phyloP scores from a whole-genome alignment of 129 eudicot genomes.

The Saussurea involucrata region DNA sequence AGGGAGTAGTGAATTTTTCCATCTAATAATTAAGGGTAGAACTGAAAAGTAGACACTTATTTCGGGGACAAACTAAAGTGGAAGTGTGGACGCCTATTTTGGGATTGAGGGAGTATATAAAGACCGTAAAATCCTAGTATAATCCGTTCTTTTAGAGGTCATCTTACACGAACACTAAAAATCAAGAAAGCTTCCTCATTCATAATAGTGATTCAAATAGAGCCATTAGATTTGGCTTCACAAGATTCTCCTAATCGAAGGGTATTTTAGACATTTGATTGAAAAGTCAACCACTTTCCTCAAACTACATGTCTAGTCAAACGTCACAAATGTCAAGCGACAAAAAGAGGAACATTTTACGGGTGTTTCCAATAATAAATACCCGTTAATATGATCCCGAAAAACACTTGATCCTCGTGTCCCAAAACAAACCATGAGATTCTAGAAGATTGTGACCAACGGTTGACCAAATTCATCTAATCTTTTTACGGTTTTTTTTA shows the following conservation, averaged over 20 bases:
- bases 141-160: neutral
- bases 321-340: neutral
- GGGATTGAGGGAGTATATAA: neutral
- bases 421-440: neutral
- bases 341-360: neutral
- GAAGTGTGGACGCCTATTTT: neutral
- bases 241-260: neutral
- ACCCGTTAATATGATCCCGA: neutral
- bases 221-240: neutral
- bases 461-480: neutral
- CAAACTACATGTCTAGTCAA: neutral
- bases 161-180: neutral
- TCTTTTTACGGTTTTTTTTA: neutral
- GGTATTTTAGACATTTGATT: neutral
- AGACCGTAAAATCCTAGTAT: neutral
- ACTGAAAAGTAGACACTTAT: neutral
- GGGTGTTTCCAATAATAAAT: neutral
- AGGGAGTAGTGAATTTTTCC: neutral
- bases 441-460: neutral
- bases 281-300: constrained; percentile 10
- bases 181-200: constrained; percentile 3
- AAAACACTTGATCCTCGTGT: neutral
- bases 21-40: neutral
- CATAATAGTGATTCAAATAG: neutral
- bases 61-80: neutral